Base-by-base conservation (phyloP, 345 rosid genomes). In the Moringa oleifera region DNA sequence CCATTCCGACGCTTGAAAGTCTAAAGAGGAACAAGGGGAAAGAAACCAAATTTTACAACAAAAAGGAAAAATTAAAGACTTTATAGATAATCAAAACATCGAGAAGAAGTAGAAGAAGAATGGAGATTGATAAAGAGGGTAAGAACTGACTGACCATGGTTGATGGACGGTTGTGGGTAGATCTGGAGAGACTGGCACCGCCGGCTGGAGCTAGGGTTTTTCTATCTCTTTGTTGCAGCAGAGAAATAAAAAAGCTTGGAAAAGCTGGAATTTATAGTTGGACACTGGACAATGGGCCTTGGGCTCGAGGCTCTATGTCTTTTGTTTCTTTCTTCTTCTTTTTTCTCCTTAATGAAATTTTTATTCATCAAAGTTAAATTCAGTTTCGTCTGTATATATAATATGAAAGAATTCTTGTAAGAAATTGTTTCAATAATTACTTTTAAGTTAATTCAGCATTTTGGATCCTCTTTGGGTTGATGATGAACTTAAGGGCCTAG, bases 1-100 rank as follows among this genome's bases (percentile, higher is more conserved):
- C 91, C 91, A n/a, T 88, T 91, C 78, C 96, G 80, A 17, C 96
- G 86, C 85, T 91, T 91, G 85, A 88, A 88, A 7, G 96, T 86
- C 97, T 91, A 69, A 9, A 41, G 12, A 16, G 16, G 47, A 41
- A 41, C n/a, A 41, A 41, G 6, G 12, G 12, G 12, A 41, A 9
- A 41, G 47, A 41, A 41, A 33, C 6, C 37, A 5, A 33, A 4
- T 33, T 33, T 7, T 9, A 5, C 13, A 41, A 41, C 1, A 1
- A 41, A 15, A 11, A 7, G 47, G 13, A 11, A 41, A 41, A 15
- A 7, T 41, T 15, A 41, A 15, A 41, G 17, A 41, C 6, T 7
- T 41, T 41, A 15, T 15, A 41, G 9, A 41, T 41, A n/a, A n/a
- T n/a, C n/a, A n/a, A n/a, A n/a, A n/a, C n/a, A n/a, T n/a, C n/a